Conservation (phyloP, 192 early-diverging fungal genomes). For the Cetraspora pellucida region DNA sequence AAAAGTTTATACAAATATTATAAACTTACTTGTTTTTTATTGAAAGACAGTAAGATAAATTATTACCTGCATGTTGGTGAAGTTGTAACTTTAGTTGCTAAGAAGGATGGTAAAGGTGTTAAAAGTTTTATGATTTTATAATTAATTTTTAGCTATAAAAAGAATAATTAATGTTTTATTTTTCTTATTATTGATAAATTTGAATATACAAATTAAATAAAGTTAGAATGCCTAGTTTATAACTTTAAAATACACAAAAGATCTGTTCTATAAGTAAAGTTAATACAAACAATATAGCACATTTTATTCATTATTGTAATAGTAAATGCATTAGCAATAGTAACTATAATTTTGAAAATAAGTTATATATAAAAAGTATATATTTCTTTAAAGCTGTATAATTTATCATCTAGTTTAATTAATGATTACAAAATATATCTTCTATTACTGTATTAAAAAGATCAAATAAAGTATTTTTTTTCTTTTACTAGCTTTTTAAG, state of each 20-base stretch:
- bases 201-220: not conserved
- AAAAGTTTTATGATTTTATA: not conserved
- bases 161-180: not conserved
- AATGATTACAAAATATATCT: no score
- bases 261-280: not conserved
- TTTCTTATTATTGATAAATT: not conserved
- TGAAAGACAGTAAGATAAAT: not conserved
- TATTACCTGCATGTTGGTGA: not conserved
- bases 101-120: not conserved
- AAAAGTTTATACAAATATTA: not conserved
- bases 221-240: not conserved
- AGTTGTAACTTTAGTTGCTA: not conserved
- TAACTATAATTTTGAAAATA: not conserved
- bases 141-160: constrained; percentile 1
- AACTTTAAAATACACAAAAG: not conserved
- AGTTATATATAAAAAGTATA: not conserved
- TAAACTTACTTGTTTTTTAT: not conserved
- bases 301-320: not conserved
- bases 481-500: no score
- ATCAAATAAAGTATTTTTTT: no score
- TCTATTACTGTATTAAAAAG: no score
- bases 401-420: not conserved
- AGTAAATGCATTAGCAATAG: not conserved
- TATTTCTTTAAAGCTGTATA: not conserved
- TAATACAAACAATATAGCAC: not conserved